These are phyloP conservation scores for Pontederia crassipes DNA, from an alignment of 176 grass and related monocot genomes.

Conservation along the genomic window DNA sequence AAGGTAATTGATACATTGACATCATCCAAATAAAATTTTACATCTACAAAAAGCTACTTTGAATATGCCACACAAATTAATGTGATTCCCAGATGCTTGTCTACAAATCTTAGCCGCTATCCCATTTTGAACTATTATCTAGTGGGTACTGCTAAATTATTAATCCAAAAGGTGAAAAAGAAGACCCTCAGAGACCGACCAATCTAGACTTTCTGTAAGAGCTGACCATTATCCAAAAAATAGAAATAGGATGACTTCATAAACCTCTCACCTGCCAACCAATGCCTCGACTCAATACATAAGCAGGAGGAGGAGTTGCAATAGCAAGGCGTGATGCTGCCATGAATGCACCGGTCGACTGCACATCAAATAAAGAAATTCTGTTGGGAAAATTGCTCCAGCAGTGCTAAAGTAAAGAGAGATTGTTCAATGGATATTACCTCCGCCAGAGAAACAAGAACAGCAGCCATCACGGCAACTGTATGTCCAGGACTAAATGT, in stretches of 20 bases:
- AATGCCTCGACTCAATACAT: conserved; percentile 42
- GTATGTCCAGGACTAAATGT: conserved; percentile 35
- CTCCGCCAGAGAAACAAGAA: conserved; percentile 28
- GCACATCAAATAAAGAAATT: conserved; percentile 1
- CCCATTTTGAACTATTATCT: too few species aligned
- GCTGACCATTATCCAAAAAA: neutral
- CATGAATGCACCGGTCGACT: conserved; percentile 34
- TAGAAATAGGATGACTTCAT: neutral
- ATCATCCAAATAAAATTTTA: too few species aligned
- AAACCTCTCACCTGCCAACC: conserved; percentile 34
- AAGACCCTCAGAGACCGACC: neutral
- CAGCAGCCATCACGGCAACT: conserved; percentile 32
- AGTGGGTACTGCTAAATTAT: too few species aligned
- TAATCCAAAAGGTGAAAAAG: too few species aligned
- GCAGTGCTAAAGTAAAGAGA: neutral
- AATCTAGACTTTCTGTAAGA: neutral
- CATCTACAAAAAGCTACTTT: too few species aligned
- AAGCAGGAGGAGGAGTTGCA: conserved; percentile 36
- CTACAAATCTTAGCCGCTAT: too few species aligned
- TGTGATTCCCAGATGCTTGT: too few species aligned
- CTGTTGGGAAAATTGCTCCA: neutral
- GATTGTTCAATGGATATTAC: conserved; percentile 7
- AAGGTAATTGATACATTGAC: too few species aligned
- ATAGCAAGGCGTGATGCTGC: conserved; percentile 35
- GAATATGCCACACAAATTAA: too few species aligned